Base-by-base conservation (phyloP, 1,284 basidiomycete species). In the Malassezia brasiliensis region DNA sequence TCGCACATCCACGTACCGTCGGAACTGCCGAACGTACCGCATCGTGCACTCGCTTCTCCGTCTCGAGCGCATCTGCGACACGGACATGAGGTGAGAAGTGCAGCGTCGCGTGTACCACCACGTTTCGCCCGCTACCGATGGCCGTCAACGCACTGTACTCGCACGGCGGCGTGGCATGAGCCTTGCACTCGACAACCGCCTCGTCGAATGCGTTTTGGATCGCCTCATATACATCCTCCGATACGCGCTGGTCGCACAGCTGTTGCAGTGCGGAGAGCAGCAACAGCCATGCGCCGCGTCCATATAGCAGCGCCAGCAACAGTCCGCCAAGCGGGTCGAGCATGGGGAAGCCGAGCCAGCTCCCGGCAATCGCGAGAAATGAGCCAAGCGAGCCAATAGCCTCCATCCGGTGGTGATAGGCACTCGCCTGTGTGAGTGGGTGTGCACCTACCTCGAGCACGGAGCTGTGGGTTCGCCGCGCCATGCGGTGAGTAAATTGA, bases 251-350 rank as follows among this genome's bases (percentile, higher is more conserved):
- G 69, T 96, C 90, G 2, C 87, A 87, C 42, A 96, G 78, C 71
- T 96, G 90, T 28, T 82, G 80, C 75, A 88, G 82, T 1, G 90
- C 86, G 14, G 82, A 82, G 42, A 80, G 76, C 42, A 89, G 79
- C 20, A 96, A 78, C 15, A 77, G 77, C 41, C 84, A 77, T n/a
- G 90, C 88, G 72, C 96, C 90, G 66, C 81, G 81, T 22, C 94
- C 79, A 73, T 96, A 94, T 65, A 96, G 83, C 53, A 87, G 77
- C 0, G 89, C 89, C 10, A 96, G 91, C 51, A 94, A 76, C 17
- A 96, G 77, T 12, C 91, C 93, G 63, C 94, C 94, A 30, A 98
- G 81, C 3, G 93, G 91, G 74, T 98, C 93, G 30, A 96, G 79
- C 63, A 80, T 78, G 28, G 89, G 88, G 61, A 90, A 79, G n/a